Base-by-base conservation (phyloP, 2,329 filamentous ascomycete genomes). In the Magnaporthales sp. region DNA sequence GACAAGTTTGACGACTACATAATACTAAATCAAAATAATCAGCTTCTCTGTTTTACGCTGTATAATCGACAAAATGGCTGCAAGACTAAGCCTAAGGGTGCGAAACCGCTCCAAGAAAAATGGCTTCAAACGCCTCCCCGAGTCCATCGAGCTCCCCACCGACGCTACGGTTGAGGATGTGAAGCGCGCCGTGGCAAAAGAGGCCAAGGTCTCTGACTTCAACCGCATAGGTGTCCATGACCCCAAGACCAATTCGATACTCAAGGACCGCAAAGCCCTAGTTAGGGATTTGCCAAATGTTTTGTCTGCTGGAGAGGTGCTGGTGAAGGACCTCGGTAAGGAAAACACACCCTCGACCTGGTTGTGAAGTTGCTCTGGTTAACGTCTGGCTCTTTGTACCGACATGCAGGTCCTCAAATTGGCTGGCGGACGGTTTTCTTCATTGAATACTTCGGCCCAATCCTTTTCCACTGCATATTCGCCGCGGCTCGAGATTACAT, bases 391-490 rank as follows among this genome's bases (percentile, higher is more conserved):
- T 58, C 46, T 58, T 27, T 27, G 9, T 4, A 10, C 54, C 24
- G 54, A 22, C 13, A 27, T 27, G 9, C 68, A 96, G 93, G 95
- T 19, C 86, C 89, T 63, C 95, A 99, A 78, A 90, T 97, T 67
- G 88, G 87, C 69, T 99, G 95, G 95, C 89, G 88, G 70, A 95
- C 92, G 68, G 94, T 98, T 77, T 99, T 94, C 83, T 81, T 97
- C 69, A 89, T 97, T 81, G 95, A 99, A 80, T 99, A 99, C 78
- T 80, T 95, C 70, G 95, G 95, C 4, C 95, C 95, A 6, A 85
- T 98, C 73, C 79, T 97, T 73, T 91, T 98, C 80, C 93, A 97
- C 80, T 86, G 87, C 61, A 81, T 91, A 72, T 83, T 89, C 76
- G 81, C 93, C 77, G 88, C 85, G 71, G 81, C 91, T 66, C 91